These are phyloP conservation scores for Schizopora paradoxa DNA, from an alignment of 1,284 basidiomycete species.

Conservation along the genomic window DNA sequence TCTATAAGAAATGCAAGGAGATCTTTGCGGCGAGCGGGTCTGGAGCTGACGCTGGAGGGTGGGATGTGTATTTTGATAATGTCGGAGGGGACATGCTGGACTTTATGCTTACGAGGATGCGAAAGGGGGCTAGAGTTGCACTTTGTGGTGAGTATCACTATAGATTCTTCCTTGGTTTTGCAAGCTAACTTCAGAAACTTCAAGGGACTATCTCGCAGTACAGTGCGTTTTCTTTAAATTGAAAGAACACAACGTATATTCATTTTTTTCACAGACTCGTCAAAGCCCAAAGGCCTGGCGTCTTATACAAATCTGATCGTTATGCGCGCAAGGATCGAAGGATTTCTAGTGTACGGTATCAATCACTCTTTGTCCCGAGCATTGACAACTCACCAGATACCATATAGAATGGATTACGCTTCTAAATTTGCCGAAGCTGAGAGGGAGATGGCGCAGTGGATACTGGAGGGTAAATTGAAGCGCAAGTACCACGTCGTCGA, in stretches of 20 bases:
- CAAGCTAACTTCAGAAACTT: conserved; percentile 5
- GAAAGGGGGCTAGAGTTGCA: conserved; percentile 72
- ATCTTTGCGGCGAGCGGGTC: no score
- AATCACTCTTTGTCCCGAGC: not conserved
- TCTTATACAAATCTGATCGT: conserved; percentile 65
- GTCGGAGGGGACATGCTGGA: conserved; percentile 84
- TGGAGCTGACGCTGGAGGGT: conserved; percentile 53
- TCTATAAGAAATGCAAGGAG: conserved; percentile 59
- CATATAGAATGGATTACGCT: conserved; percentile 59
- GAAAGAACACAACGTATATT: conserved; percentile 5
- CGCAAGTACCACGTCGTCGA: conserved; percentile 76
- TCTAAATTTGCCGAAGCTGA: conserved; percentile 49
- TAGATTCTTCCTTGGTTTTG: not conserved
- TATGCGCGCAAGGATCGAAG: conserved; percentile 73
- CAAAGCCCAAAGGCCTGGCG: conserved; percentile 53
- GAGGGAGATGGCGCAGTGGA: conserved; percentile 47
- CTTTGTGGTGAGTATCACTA: conserved; percentile 51
- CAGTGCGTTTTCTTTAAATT: conserved; percentile 39
- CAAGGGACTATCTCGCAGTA: conserved; percentile 76
- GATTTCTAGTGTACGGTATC: conserved; percentile 70
- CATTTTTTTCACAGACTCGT: conserved; percentile 35
- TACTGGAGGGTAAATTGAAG: conserved; percentile 71
- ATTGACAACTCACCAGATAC: not conserved
- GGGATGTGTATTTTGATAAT: conserved; percentile 86
- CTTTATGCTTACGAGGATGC: conserved; percentile 66